phyloP scores from a whole-genome alignment of 73 alveolate species.

The Effrenium voratum region DNA sequence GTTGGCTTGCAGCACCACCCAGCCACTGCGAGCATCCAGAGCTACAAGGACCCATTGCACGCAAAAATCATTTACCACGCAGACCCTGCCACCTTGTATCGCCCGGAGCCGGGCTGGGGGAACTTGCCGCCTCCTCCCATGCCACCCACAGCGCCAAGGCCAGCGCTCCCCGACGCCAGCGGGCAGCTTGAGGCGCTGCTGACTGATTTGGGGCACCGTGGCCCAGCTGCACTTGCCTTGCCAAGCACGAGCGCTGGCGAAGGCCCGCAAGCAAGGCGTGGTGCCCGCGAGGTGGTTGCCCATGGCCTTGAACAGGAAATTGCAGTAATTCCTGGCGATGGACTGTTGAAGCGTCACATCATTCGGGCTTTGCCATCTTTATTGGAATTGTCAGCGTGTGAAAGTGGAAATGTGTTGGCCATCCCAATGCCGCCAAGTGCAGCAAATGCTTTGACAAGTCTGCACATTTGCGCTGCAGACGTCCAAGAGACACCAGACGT shows the following conservation, averaged over 20 bases:
- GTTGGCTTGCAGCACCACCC: not conserved
- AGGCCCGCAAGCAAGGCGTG: not conserved
- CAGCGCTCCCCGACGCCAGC: not conserved
- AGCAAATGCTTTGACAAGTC: not conserved
- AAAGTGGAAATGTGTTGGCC: not conserved
- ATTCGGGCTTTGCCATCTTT: not conserved
- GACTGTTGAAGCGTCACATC: not conserved
- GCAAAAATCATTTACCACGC: not conserved
- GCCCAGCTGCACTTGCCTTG: not conserved
- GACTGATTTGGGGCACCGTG: not conserved
- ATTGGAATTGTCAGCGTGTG: not conserved
- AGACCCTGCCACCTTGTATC: not conserved
- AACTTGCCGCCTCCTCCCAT: not conserved
- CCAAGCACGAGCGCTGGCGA: not conserved
- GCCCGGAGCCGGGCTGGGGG: not conserved
- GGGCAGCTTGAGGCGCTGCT: not conserved
- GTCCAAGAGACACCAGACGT: not conserved
- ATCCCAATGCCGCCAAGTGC: not conserved
- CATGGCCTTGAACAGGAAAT: not conserved
- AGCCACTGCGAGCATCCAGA: not conserved
- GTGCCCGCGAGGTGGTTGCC: not conserved
- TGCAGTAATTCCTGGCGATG: not conserved
- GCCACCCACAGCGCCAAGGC: not conserved
- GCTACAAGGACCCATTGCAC: not conserved
- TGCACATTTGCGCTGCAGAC: not conserved